These are phyloP conservation scores for Backusella mclennaniae DNA, from an alignment of 192 early-diverging fungal species.

Conservation along the genomic window DNA sequence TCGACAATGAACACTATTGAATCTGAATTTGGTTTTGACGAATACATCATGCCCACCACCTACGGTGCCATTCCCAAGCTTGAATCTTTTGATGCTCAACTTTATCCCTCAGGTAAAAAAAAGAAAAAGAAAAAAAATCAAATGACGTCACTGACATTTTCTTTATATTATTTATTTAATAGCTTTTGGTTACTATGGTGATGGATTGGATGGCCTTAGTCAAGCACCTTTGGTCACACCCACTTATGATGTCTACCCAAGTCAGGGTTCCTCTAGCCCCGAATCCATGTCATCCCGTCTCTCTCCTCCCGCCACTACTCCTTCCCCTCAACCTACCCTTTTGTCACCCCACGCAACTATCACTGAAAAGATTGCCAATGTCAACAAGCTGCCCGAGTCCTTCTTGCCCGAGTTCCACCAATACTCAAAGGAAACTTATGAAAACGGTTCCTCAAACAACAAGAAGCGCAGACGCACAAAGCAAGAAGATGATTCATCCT, in stretches of 20 bases:
- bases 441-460: conserved; percentile 24
- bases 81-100: conserved; percentile 20
- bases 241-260: conserved; percentile 5
- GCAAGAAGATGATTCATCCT: conserved; percentile 4
- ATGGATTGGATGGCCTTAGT: conserved; percentile 5
- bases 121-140: neutral
- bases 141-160: conserved; percentile 18
- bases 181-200: conserved; percentile 24
- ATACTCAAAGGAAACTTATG: conserved; percentile 40
- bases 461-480: conserved; percentile 28
- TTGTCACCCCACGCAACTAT: conserved; percentile 20
- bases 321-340: conserved; percentile 8
- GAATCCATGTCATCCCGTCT: conserved; percentile 26
- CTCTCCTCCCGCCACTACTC: conserved; percentile 20
- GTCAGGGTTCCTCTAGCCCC: conserved; percentile 21
- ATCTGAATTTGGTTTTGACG: conserved; percentile 27
- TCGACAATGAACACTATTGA: conserved; percentile 19
- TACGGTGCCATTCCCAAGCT: conserved; percentile 22
- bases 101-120: conserved; percentile 12
- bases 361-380: conserved; percentile 40
- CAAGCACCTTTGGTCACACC: conserved; percentile 5
- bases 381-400: conserved; percentile 31
- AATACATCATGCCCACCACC: conserved; percentile 33
- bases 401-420: conserved; percentile 39
- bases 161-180: neutral